phyloP scores from a whole-genome alignment of 345 rosid species.

The Pugionium dolabratum region DNA sequence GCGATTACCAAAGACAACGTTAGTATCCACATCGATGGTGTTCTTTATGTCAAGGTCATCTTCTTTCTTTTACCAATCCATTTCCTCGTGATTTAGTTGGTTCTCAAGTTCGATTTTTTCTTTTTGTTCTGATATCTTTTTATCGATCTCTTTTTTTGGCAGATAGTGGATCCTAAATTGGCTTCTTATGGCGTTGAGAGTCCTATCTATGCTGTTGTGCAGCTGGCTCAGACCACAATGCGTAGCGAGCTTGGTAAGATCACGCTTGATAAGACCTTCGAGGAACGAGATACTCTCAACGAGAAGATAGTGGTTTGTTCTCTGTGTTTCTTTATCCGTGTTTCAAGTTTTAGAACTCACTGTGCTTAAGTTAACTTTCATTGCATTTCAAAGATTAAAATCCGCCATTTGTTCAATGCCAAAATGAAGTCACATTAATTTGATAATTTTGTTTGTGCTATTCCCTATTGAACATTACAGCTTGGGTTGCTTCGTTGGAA shows the following conservation, averaged over 20 bases:
- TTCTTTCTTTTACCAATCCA: background rate
- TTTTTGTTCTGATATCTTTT: background rate
- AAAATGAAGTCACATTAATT: slow-evolving; percentile 16
- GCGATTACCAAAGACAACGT: slow-evolving; percentile 96
- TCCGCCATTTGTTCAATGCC: background rate
- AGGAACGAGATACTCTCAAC: no score
- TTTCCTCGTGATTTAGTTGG: no score
- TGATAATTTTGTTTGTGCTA: background rate
- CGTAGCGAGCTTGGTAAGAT: no score
- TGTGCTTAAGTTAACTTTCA: background rate
- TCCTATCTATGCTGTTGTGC: no score
- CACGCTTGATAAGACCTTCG: no score
- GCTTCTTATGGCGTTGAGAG: no score
- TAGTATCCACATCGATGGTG: slow-evolving; percentile 88
- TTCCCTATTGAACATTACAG: background rate
- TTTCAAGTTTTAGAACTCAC: background rate
- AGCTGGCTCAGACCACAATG: no score
- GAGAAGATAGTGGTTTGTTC: no score
- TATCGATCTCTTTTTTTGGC: slow-evolving; percentile 13
- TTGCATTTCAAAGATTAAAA: background rate
- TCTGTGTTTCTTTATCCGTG: background rate
- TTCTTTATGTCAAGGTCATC: slow-evolving; percentile 81
- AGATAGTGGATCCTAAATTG: slow-evolving; percentile 63
- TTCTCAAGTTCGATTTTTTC: no score
- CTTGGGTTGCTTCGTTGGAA: slow-evolving; percentile 19